Evolutionary conservation across 768 basidiomycete genomes (phyloP).

Genomic region (Phaffia australis): DNA sequence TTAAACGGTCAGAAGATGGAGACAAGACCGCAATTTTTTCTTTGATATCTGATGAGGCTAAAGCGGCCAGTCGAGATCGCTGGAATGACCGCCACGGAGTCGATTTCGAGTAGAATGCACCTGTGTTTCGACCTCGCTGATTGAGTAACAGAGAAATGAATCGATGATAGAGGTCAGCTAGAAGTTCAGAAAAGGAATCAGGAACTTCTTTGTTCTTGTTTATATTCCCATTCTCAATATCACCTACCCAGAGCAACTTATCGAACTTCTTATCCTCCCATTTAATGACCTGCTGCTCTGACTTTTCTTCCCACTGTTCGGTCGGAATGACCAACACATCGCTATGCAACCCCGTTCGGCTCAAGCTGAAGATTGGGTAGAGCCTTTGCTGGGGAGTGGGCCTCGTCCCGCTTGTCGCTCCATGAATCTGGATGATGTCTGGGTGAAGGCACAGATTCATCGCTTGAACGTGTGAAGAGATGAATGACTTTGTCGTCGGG

Average conservation of each 20-base stretch:
- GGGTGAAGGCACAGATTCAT: slow-evolving; percentile 50
- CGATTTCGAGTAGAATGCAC: slow-evolving; percentile 27
- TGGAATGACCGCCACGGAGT: slow-evolving; percentile 34
- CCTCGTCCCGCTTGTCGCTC: slow-evolving; percentile 24
- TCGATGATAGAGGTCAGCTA: too few relatives aligned
- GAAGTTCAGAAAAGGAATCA: too few relatives aligned
- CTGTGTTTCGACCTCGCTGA: slow-evolving; percentile 32
- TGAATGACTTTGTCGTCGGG: slow-evolving; percentile 38
- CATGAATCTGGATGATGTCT: slow-evolving; percentile 39
- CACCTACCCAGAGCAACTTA: slow-evolving; percentile 33
- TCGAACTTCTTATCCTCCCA: slow-evolving; percentile 32
- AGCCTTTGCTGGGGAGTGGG: slow-evolving; percentile 29
- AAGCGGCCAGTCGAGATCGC: slow-evolving; percentile 31
- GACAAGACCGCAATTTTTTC: slow-evolving; percentile 6
- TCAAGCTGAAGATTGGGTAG: slow-evolving; percentile 32
- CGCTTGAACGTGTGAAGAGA: slow-evolving; percentile 43
- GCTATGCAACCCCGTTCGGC: slow-evolving; percentile 32
- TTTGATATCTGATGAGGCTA: slow-evolving; percentile 7
- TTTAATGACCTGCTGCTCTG: slow-evolving; percentile 26
- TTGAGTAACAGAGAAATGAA: too few relatives aligned
- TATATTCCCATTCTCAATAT: background rate
- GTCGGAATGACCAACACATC: slow-evolving; percentile 34
- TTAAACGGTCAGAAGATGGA: background rate
- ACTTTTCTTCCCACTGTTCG: slow-evolving; percentile 33
- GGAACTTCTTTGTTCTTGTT: too few relatives aligned